Base-by-base conservation (phyloP, 169 alveolate species). In the Cryptosporidium muris region DNA sequence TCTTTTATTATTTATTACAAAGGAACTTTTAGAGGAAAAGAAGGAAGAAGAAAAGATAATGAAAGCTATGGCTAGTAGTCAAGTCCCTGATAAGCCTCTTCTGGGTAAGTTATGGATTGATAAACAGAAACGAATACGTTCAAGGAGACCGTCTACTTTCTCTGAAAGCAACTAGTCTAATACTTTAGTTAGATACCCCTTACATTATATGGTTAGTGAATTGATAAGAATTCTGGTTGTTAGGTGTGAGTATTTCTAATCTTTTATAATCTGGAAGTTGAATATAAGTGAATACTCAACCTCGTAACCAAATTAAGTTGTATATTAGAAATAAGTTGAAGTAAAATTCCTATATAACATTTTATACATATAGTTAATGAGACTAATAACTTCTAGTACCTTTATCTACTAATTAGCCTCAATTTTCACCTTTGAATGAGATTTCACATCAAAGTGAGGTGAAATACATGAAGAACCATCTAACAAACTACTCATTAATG, bases 401-500 rank as follows among this genome's bases (percentile, higher is more conserved):
- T 42, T 51, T 67, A 40, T 6, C 54, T 56, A 53, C 51, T 80
- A 66, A 65, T 68, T 88, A 51, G 90, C 68, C 62, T 82, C 89
- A 4, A 49, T 66, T 74, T 81, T 88, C 2, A 51, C 53, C 14
- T 89, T 88, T 81, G 91, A 89, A 45, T 88, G 91, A n/a, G 66
- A 88, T 52, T 82, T 81, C 42, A 80, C 80, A 4, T 66, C 81
- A 49, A 66, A 37, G 51, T 66, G 81, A 48, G 81, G 81, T 4
- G 81, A 64, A 1, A 25, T 54, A 34, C 81, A 66, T 36, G 81
- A 51, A 1, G 89, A 66, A n/a, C 91, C 91, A 80, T 88, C 91
- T 25, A 88, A 80, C 48, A 88, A 85, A 63, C 65, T 66, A 51
- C 91, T 82, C 91, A 88, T 88, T 49, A 82, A 85, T 51, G 67